Evolutionary conservation across 192 early-diverging fungal species (phyloP).

Genomic region (Glomus cerebriforme): DNA sequence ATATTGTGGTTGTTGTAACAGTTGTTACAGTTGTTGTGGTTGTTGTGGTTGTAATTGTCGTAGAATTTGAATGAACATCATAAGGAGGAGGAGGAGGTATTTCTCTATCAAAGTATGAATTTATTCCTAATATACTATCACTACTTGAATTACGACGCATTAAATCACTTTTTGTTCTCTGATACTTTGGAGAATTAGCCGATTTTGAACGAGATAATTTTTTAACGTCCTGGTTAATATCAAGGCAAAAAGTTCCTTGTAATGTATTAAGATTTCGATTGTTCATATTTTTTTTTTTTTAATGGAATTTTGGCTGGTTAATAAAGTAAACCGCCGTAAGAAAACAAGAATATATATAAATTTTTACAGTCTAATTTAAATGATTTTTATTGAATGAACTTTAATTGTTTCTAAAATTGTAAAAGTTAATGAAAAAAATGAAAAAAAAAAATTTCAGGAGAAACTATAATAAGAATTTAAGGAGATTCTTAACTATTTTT

Average conservation of each 20-base stretch:
- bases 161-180: neutral
- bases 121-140: neutral
- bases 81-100: neutral
- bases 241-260: neutral
- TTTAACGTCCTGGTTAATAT: neutral
- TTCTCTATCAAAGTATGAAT: neutral
- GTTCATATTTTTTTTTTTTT: neutral
- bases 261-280: neutral
- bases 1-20: conserved; percentile 19
- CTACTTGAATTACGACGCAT: neutral
- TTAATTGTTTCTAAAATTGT: neutral
- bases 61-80: neutral
- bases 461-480: neutral
- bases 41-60: conserved; percentile 10
- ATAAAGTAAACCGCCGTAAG: neutral
- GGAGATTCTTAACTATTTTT: neutral
- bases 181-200: neutral
- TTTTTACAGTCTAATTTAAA: neutral
- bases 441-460: neutral
- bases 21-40: conserved; percentile 16
- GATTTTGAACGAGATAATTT: neutral
- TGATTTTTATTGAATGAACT: neutral
- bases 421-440: neutral
- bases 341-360: no score
- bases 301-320: neutral